Percentiles rank a stretch among this genome's conserved stretches.
Conservation (phyloP, 2,329 filamentous ascomycete genomes). For the Corynespora cassiicola region DNA sequence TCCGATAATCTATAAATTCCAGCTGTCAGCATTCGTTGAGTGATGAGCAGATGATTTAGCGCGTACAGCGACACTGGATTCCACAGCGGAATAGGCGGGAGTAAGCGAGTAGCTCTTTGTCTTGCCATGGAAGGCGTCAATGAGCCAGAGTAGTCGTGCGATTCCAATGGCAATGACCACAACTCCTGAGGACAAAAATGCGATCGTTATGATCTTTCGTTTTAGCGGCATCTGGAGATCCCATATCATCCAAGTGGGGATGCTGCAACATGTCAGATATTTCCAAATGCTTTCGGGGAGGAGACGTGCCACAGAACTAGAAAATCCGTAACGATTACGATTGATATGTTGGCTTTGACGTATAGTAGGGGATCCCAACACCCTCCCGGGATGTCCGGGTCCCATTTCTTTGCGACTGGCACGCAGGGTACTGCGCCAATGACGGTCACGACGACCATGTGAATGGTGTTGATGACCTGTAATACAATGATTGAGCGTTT, state of each 20-base stretch:
- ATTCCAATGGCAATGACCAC: conserved; percentile 24
- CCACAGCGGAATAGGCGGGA: conserved; percentile 21
- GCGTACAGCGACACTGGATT: conserved; percentile 16
- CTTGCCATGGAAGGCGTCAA: conserved; percentile 21
- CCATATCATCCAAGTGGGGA: conserved; percentile 32
- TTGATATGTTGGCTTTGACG: conserved; percentile 15
- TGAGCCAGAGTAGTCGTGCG: conserved; percentile 21
- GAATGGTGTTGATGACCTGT: conserved; percentile 22
- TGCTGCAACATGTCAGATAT: conserved; percentile 6
- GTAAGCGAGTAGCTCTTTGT: conserved; percentile 19
- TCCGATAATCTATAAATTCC: conserved; percentile 19
- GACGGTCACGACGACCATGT: conserved; percentile 17
- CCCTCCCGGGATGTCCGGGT: conserved; percentile 20
- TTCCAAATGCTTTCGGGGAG: too few relatives aligned
- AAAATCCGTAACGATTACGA: conserved; percentile 24
- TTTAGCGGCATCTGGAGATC: conserved; percentile 25
- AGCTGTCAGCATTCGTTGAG: not conserved
- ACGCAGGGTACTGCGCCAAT: conserved; percentile 19
- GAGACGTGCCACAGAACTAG: too few relatives aligned
- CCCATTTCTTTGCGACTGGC: conserved; percentile 18
- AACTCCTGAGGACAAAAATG: conserved; percentile 17
- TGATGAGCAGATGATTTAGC: not conserved
- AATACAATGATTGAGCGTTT: conserved; percentile 20
- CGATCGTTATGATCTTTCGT: conserved; percentile 20
- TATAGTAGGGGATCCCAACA: conserved; percentile 17